phyloP scores from a whole-genome alignment of 805 yeast genomes.

The Starmerella stigmatis region DNA sequence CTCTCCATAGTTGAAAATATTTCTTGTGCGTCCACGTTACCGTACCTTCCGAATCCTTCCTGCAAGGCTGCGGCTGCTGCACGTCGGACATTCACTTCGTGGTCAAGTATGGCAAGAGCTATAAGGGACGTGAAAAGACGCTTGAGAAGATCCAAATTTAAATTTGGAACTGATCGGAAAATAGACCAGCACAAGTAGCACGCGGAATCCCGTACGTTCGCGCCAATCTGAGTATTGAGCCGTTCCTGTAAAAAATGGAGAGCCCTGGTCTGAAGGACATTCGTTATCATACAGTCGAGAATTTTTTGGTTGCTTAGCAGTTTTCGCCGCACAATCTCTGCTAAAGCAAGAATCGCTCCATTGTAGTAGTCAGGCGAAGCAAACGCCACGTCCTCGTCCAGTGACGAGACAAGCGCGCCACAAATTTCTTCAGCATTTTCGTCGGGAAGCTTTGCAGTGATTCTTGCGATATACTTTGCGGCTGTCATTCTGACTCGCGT shows the following conservation, averaged over 20 bases:
- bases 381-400: conserved; percentile 17
- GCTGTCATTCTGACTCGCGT: conserved; percentile 51
- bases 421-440: conserved; percentile 28
- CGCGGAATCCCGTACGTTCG: conserved; percentile 71
- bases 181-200: conserved; percentile 80
- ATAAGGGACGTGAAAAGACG: conserved; percentile 35
- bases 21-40: conserved; percentile 28
- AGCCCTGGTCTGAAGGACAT: conserved; percentile 35
- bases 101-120: conserved; percentile 53
- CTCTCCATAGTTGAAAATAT: conserved; percentile 43
- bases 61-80: conserved; percentile 83
- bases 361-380: conserved; percentile 36
- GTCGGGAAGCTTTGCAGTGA: conserved; percentile 31
- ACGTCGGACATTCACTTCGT: conserved; percentile 61
- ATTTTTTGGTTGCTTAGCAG: conserved; percentile 12
- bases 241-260: conserved; percentile 50
- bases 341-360: conserved; percentile 48
- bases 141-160: conserved; percentile 17
- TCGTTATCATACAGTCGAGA: conserved; percentile 8
- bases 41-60: conserved; percentile 72
- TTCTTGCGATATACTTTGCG: conserved; percentile 54
- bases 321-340: conserved; percentile 35
- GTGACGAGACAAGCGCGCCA: conserved; percentile 26
- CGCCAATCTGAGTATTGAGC: conserved; percentile 45
- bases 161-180: conserved; percentile 34